phyloP scores from a whole-genome alignment of 192 early-diverging fungal genomes.

The Lunasporangiospora selenospora region DNA sequence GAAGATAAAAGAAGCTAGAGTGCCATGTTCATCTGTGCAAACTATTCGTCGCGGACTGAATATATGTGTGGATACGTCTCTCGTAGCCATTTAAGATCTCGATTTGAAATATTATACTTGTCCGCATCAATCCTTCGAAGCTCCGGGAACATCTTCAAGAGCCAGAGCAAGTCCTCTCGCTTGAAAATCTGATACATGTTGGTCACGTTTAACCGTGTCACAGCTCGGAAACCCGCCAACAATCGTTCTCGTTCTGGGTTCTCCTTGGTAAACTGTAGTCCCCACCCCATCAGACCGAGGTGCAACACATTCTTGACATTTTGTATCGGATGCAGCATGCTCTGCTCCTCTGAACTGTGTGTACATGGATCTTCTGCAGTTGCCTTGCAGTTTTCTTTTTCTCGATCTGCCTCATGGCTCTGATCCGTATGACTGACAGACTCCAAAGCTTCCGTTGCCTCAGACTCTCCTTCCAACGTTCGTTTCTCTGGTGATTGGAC shows the following conservation, averaged over 20 bases:
- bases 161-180: constrained; percentile 31
- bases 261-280: constrained; percentile 9
- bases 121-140: constrained; percentile 42
- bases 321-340: constrained; percentile 28
- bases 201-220: constrained; percentile 30
- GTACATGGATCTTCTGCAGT: too few relatives aligned
- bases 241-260: neutral
- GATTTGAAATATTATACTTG: constrained; percentile 35
- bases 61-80: too few relatives aligned
- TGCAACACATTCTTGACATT: constrained; percentile 22
- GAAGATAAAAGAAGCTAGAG: too few relatives aligned
- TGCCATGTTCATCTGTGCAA: too few relatives aligned
- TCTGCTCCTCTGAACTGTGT: too few relatives aligned
- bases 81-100: constrained; percentile 17
- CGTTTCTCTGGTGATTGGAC: too few relatives aligned
- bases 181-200: constrained; percentile 37
- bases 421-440: too few relatives aligned
- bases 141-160: constrained; percentile 24
- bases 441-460: too few relatives aligned
- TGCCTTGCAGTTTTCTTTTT: too few relatives aligned
- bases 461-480: too few relatives aligned
- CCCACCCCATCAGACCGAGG: constrained; percentile 36
- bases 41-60: too few relatives aligned
- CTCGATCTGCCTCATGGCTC: too few relatives aligned
- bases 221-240: constrained; percentile 23